Base-by-base conservation (phyloP, 805 yeast genomes). In the Myxozyma mucilagina region DNA sequence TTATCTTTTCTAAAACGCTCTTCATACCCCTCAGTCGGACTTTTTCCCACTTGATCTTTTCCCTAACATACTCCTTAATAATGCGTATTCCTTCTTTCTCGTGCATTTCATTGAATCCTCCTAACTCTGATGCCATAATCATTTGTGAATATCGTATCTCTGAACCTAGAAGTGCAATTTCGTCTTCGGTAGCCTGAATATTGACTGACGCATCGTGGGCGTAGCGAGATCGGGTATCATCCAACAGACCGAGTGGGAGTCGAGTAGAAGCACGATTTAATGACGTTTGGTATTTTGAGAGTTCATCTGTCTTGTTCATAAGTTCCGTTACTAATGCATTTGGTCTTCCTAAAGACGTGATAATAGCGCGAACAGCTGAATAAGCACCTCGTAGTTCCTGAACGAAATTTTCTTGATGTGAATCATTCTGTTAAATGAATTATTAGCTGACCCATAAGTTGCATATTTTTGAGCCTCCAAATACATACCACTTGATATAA, bases 91-190 rank as follows among this genome's bases (percentile, higher is more conserved):
- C 44, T 56, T 72, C 76, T 3, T 63, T 62, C 34, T 73, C 79
- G 43, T 75, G 78, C 34, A 66, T 59, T 24, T 63, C 62, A 57
- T 73, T 72, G 61, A 75, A 76, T 13, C 73, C 73, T 9, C 76
- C 77, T 10, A 77, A 70, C 62, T 77, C 80, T 8, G 70, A 65
- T 0, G 80, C 80, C 6, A 76, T 63, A 1, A 71, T 56, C 24
- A 69, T 69, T 54, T 77, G 79, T 1, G 74, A 66, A n/a, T 68
- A 68, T 44, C 70, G 59, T 24, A 77, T 68, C 45, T 71, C 72
- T 20, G 64, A 60, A 41, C 75, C 73, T 14, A 75, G 58, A 14
- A 70, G 55, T 13, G 63, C 56, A 43, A 75, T 70, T 36, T 68
- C 70, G n/a, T 62, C 63, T 45, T 72, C 69, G 3, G 72, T 59